These are phyloP conservation scores for Oxalis stricta DNA, from an alignment of 441 rosid genomes.

Conservation along the genomic window DNA sequence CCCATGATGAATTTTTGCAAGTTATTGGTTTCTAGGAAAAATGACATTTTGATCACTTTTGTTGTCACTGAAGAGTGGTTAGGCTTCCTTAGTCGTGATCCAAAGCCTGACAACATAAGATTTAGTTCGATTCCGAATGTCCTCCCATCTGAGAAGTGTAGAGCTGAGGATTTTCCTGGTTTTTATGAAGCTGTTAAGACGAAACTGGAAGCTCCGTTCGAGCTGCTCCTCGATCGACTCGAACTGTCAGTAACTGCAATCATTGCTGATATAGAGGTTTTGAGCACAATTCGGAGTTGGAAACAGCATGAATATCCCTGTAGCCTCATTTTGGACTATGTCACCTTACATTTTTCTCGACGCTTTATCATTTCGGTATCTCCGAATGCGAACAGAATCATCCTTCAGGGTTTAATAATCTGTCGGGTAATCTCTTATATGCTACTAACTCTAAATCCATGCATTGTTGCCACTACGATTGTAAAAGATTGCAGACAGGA, in stretches of 20 bases:
- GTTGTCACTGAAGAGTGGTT: conserved; percentile 23
- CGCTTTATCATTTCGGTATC: conserved; percentile 13
- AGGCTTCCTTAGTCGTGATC: conserved; percentile 8
- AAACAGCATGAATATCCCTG: conserved; percentile 19
- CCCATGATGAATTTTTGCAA: conserved; percentile 17
- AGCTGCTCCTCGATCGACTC: conserved; percentile 20
- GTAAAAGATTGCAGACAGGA: too few species aligned
- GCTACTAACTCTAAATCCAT: neutral
- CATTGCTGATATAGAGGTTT: conserved; percentile 13
- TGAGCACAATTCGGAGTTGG: conserved; percentile 14
- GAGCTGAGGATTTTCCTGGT: conserved; percentile 17
- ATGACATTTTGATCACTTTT: conserved; percentile 8
- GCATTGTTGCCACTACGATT: too few species aligned
- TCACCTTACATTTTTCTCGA: conserved; percentile 19
- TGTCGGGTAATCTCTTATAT: conserved; percentile 5
- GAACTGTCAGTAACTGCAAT: conserved; percentile 13
- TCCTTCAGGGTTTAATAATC: too few species aligned
- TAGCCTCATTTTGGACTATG: conserved; percentile 23
- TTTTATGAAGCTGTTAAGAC: conserved; percentile 21
- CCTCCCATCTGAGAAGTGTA: conserved; percentile 12
- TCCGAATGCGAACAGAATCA: neutral
- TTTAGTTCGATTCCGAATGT: conserved; percentile 11
- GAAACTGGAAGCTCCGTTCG: conserved; percentile 24
- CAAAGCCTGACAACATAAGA: conserved; percentile 4
- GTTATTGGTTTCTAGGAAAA: conserved; percentile 1